Conservation (phyloP, 257 asterid species). For the Scutellaria barbata region DNA sequence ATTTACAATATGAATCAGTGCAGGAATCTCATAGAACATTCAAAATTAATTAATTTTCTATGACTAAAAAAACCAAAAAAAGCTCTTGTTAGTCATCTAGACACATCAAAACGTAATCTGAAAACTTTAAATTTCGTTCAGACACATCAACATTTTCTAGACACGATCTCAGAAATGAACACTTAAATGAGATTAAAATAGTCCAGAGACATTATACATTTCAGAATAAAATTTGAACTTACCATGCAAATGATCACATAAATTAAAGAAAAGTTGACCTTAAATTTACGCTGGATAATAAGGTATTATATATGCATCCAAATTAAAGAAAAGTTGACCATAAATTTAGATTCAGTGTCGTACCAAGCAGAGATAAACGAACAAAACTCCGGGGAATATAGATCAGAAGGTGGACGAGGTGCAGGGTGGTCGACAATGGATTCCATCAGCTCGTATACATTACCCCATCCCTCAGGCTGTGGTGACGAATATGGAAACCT, state of each 20-base stretch:
- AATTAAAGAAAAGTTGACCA: conserved; percentile 1
- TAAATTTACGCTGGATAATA: too few species aligned
- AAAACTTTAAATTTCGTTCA: background rate
- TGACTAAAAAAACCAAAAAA: too few species aligned
- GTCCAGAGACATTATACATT: background rate
- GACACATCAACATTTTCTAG: background rate
- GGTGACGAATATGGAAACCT: conserved; percentile 87
- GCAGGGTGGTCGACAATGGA: conserved; percentile 83
- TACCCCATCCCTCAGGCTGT: conserved; percentile 85
- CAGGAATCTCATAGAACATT: too few species aligned
- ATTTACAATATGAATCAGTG: too few species aligned
- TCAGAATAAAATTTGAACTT: background rate
- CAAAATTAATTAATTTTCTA: too few species aligned
- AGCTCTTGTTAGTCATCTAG: too few species aligned
- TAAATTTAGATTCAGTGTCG: conserved; percentile 8
- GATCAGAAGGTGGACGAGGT: conserved; percentile 81
- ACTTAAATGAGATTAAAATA: background rate
- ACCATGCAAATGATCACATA: conserved; percentile 3
- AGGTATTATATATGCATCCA: too few species aligned
- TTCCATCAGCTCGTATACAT: conserved; percentile 89
- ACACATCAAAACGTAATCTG: too few species aligned
- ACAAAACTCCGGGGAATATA: conserved; percentile 84
- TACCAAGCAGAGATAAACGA: conserved; percentile 95
- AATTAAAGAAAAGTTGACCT: background rate
- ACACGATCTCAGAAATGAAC: background rate